Base-by-base conservation (phyloP, 2,329 filamentous ascomycete genomes). In the Coniochaeta sp. region DNA sequence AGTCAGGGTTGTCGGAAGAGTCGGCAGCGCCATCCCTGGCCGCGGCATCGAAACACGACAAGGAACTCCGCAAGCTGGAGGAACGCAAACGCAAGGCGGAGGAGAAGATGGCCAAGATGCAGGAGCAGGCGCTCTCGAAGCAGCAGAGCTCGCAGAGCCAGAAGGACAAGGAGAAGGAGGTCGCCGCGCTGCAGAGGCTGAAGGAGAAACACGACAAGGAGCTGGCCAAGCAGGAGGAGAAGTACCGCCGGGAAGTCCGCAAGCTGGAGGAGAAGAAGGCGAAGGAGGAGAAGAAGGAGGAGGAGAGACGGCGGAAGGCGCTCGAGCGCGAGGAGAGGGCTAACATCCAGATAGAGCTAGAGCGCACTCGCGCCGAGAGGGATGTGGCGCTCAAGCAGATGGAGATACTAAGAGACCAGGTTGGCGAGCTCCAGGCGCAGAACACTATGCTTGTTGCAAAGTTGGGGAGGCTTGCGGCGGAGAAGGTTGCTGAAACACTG, bases 191-290 rank as follows among this genome's bases (percentile, higher is more conserved):
- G 6, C 77, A 80, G 33, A 88, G 85, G 69, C 77, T 85, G 8
- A 80, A 81, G 33, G 84, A 88, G 68, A 87, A 83, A 67, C 85
- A 89, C 70, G 81, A 85, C 54, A 78, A 76, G 56, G 85, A 89
- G 64, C 70, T 87, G 0, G 81, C 83, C 50, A 89, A 88, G 68
- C 83, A 87, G 58, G 83, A 88, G 65, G 86, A 86, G 55, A 88
- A 86, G 65, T 86, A 87, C 66, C 80, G 81, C 63, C 80, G 80
- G 14, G 87, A 91, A 67, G 75, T 89, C 54, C 76, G 76, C 63
- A 88, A 87, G 71, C 74, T 89, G 1, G 84, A 90, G 64, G 81
- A 85, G 64, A 85, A 85, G 73, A 83, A 84, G 56, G 77, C 79
- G 61, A 81, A 80, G 61, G 89, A 91, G 67, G 78, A 84, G 62